Percentiles rank a stretch among this genome's conserved stretches.
These are phyloP conservation scores for Abrus pulchellus DNA, from an alignment of 306 rosid species.

Conservation along the genomic window DNA sequence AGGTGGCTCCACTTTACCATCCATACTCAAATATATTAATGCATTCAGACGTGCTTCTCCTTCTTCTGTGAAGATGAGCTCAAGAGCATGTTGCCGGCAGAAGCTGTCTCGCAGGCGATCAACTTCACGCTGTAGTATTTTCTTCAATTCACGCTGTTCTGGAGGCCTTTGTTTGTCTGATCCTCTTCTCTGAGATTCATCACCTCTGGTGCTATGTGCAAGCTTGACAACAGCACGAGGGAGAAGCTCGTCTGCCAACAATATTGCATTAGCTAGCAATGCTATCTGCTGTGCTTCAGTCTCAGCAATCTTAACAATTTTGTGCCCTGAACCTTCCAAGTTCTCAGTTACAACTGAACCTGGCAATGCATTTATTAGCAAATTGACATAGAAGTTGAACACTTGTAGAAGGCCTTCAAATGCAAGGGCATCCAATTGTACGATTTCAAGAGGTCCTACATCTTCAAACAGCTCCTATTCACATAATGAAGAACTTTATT, in stretches of 20 bases:
- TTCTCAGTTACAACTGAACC: conserved; percentile 78
- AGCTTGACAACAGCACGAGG: conserved; percentile 85
- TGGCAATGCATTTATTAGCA: conserved; percentile 80
- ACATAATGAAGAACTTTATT: conserved; percentile 4
- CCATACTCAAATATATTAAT: conserved; percentile 68
- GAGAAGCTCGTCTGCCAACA: conserved; percentile 81
- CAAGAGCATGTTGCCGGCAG: conserved; percentile 88
- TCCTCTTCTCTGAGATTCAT: conserved; percentile 62
- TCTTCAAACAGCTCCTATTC: conserved; percentile 84
- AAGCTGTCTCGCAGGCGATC: conserved; percentile 85
- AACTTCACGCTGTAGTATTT: conserved; percentile 76
- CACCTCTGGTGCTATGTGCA: conserved; percentile 53
- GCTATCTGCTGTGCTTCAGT: conserved; percentile 88
- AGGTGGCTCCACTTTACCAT: conserved; percentile 62
- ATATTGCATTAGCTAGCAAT: conserved; percentile 76
- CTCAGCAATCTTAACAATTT: conserved; percentile 81
- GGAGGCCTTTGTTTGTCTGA: conserved; percentile 66
- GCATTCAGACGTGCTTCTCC: conserved; percentile 75
- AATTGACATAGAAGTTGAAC: conserved; percentile 71
- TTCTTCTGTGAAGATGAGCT: conserved; percentile 88
- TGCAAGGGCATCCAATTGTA: conserved; percentile 73
- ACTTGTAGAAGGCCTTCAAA: conserved; percentile 78
- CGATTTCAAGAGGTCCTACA: conserved; percentile 73
- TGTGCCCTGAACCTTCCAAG: conserved; percentile 65
- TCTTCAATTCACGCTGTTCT: conserved; percentile 87